phyloP scores from a whole-genome alignment of 225 moss, liverwort and hornwort genomes.

The Physcomitrium patens region DNA sequence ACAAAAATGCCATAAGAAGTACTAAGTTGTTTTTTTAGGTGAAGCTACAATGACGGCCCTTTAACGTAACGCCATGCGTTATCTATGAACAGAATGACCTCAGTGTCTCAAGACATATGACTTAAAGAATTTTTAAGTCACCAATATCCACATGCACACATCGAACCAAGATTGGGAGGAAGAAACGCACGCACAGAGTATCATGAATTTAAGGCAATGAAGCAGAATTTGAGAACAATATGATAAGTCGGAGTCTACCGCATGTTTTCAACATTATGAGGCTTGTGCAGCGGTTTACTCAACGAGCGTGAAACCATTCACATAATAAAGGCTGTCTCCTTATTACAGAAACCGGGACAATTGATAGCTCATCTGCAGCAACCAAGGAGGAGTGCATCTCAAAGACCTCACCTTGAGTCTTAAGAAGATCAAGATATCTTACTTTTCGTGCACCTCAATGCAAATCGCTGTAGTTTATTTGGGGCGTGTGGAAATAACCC shows the following conservation, averaged over 20 bases:
- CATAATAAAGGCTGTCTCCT: not conserved
- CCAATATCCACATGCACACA: not conserved
- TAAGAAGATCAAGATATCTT: not conserved
- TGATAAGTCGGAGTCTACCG: not conserved
- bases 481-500: not conserved
- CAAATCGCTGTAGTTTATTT: not conserved
- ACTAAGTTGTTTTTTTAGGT: not conserved
- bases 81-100: not conserved
- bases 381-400: not conserved
- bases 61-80: not conserved
- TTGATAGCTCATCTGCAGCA: constrained; percentile 1
- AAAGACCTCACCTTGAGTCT: constrained; percentile 2
- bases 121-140: not conserved
- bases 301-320: not conserved
- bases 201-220: not conserved
- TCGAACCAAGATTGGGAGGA: not conserved
- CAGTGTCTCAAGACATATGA: not conserved
- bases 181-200: not conserved
- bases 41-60: not conserved
- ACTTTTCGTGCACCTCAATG: not conserved
- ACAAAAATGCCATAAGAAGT: not conserved
- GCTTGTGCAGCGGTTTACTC: not conserved
- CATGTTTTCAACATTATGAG: not conserved
- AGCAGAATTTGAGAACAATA: not conserved
- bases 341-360: not conserved